Base-by-base conservation (phyloP, 352 stramenopile genomes). In the Globisporangium heterothallicum region DNA sequence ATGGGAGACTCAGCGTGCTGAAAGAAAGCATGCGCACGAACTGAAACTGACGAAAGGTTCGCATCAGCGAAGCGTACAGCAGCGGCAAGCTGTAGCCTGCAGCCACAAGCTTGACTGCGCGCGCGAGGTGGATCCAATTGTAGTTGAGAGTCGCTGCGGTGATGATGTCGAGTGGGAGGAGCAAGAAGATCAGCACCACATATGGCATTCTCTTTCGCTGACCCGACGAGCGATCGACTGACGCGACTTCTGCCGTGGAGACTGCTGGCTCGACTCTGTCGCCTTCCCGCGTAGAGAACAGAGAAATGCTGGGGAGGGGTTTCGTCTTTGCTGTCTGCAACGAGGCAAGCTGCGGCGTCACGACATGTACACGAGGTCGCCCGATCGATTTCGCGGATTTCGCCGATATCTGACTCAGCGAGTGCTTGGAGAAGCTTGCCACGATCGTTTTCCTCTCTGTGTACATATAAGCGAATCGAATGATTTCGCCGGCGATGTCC, bases 401-500 rank as follows among this genome's bases (percentile, higher is more conserved):
- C 1, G 22, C 24, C 3, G 40, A 54, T 6, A 36, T 13, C 21
- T 48, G 35, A 22, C 45, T 55, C 4, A 24, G 42, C 5, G 27
- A 14, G 9, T 30, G n/a, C 21, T 42, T 54, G 5, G 14, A 18
- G 29, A 47, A 49, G 3, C 32, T 41, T 10, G 40, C 45, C 24
- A 49, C 22, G 24, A 56, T 45, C 19, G 12, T 19, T n/a, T 52
- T 53, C 8, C 55, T 29, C 30, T 58, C 51, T 6, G 30, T 48
- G 34, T 58, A 58, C 22, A 52, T 26, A 25, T 47, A 43, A 8
- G 10, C 47, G 49, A 53, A 42, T 0, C 66, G 60, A 16, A 74
- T 14, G 9, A 66, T 4, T 22, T 63, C 69, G 4, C 63, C 68
- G 14, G 44, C 6, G 24, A 76, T 16, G 34, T 81, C 66, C 14